Conservation (phyloP, 805 yeast genomes). For the Schwanniomyces polymorphus region DNA sequence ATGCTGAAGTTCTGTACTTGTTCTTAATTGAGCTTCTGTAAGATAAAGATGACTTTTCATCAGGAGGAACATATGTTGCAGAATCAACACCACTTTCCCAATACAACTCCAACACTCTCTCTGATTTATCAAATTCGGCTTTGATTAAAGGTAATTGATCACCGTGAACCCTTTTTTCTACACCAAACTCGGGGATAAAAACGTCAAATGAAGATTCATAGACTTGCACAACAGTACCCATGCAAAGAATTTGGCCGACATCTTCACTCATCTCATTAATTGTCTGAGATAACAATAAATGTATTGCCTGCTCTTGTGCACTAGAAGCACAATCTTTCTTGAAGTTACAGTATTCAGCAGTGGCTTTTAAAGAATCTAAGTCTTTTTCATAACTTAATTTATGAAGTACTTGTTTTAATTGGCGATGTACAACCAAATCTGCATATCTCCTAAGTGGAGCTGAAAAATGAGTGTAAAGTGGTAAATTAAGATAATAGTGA, state of each 20-base stretch:
- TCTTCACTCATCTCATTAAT: constrained; percentile 69
- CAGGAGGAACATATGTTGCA: constrained; percentile 89
- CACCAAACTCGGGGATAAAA: constrained; percentile 87
- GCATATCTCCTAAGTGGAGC: constrained; percentile 91
- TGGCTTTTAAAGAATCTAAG: constrained; percentile 69
- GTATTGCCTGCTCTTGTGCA: constrained; percentile 95
- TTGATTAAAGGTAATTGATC: constrained; percentile 91
- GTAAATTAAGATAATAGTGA: constrained; percentile 79
- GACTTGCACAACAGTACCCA: constrained; percentile 88
- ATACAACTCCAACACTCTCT: constrained; percentile 71
- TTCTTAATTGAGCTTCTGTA: constrained; percentile 78
- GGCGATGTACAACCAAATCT: constrained; percentile 90
- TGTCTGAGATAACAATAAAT: constrained; percentile 78
- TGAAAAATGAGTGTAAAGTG: constrained; percentile 91
- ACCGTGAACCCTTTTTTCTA: constrained; percentile 95
- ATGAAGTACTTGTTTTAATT: constrained; percentile 66
- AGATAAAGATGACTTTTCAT: constrained; percentile 75
- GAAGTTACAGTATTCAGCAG: constrained; percentile 92
- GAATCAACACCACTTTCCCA: constrained; percentile 95
- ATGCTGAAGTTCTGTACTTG: constrained; percentile 69
- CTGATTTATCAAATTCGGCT: constrained; percentile 82
- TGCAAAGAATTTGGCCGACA: constrained; percentile 79
- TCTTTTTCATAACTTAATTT: constrained; percentile 44
- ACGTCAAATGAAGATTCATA: constrained; percentile 97
- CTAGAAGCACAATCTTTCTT: constrained; percentile 90